Base-by-base conservation (phyloP, 139 green algal genomes). In the Chlamydomonas sphaeroides region DNA sequence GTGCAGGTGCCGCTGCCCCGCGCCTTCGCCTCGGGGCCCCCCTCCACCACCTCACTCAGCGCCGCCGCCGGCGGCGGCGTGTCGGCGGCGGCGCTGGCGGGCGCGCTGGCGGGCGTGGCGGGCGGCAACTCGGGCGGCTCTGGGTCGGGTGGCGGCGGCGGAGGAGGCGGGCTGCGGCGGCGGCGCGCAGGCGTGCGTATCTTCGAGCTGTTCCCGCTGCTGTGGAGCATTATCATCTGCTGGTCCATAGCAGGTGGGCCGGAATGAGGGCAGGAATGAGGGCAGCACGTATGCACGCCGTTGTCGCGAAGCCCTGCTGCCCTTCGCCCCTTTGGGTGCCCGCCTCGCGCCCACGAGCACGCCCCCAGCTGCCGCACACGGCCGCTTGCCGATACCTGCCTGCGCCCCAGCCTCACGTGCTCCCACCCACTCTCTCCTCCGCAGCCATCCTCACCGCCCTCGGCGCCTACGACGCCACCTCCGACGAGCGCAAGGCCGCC, bases 201-300 rank as follows among this genome's bases (percentile, higher is more conserved):
- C 15, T 94, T 94, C 74, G 83, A 86, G 69, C 78, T 89, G 21
- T 89, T 89, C 76, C 85, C 85, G 3, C 70, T 89, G 56, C 70
- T 89, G 30, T 78, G 79, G 65, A 53, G 49, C 65, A 89, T 89
- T 48, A 10, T 81, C 8, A 26, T 73, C 38, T 72, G 51, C 51
- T 89, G 85, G 85, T 69, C 67, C 51, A 49, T 85, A 1, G 80
- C 80, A 3, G 76, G 76, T 80, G 76, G 1, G 63, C 8, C 23
- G 53, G 21, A 65, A 4, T 61, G 20, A 8, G 20, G 4, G 17
- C 14, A 4, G 4, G 20, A 15, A 32, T 45, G 63, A 30, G 63
- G 32, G 17, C 10, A 14, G 38, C 30, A 35, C 59, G 14, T 6
- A 66, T n/a, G n/a, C n/a, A n/a, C n/a, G n/a, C n/a, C n/a, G n/a